Conservation (phyloP, 371 early-diverging fungal genomes). For the Thermomucor indicae-seudaticae region DNA sequence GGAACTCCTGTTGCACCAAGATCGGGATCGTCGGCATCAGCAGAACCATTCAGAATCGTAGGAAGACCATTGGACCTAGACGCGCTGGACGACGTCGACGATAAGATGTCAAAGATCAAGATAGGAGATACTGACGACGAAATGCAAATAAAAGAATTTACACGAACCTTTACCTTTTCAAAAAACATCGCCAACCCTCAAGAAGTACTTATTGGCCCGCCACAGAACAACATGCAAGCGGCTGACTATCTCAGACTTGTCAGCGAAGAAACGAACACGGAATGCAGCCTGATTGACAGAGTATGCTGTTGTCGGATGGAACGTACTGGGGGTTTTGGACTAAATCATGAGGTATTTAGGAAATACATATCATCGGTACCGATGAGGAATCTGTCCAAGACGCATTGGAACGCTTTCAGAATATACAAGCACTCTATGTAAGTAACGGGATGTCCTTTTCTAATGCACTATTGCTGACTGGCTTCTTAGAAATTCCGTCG, state of each 20-base stretch:
- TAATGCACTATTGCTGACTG: background rate
- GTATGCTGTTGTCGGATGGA: slow-evolving; percentile 1
- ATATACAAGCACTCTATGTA: slow-evolving; percentile 32
- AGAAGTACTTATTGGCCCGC: slow-evolving; percentile 20
- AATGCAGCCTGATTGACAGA: slow-evolving; percentile 14
- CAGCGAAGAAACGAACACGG: slow-evolving; percentile 12
- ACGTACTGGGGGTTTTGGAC: background rate
- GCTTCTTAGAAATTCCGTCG: slow-evolving; percentile 19
- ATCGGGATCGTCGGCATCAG: background rate
- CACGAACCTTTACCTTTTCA: slow-evolving; percentile 16
- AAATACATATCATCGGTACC: slow-evolving; percentile 17
- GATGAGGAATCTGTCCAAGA: slow-evolving; percentile 15
- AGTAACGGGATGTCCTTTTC: background rate
- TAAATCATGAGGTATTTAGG: slow-evolving; percentile 7
- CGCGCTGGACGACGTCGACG: background rate
- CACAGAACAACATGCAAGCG: slow-evolving; percentile 13
- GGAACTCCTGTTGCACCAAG: background rate
- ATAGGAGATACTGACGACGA: slow-evolving; percentile 5
- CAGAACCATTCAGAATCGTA: background rate
- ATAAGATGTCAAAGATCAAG: background rate
- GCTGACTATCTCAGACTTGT: slow-evolving; percentile 21
- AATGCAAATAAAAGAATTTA: background rate
- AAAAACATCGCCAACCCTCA: slow-evolving; percentile 12
- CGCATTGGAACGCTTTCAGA: slow-evolving; percentile 26
- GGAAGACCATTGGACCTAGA: background rate